Evolutionary conservation across 1,284 basidiomycete genomes (phyloP), one percentile per base, ranked within the genome.

Genomic region (Sanghuangporus weigelae): DNA sequence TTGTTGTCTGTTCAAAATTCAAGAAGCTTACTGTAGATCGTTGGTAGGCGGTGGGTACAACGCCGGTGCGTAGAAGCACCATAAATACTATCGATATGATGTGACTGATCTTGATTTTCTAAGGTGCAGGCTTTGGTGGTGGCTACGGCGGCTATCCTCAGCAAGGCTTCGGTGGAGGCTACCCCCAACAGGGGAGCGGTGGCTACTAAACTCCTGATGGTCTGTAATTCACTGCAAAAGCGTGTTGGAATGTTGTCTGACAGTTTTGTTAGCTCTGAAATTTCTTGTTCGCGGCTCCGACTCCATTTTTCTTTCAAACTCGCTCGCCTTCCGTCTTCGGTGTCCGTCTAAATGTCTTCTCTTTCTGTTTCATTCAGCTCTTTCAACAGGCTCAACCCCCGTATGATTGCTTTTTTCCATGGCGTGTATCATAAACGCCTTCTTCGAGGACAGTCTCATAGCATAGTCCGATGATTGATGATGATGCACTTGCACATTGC

Each of bases 61-160:
- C 26, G 49, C 63, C 50, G 42, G 59, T 56, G 64, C 48, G 60
- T 57, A 44, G 59, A 44, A 48, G 60, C 14, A 10, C 10, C 35
- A 3, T 38, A 19, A 38, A 56, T 8, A 38, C 36, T 63, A 8
- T 10, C 12, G 19, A 42, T 53, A 11, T 35, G 50, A 14, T 38
- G 35, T 62, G 38, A 35, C 19, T 23, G 31, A 66, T 57, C 60
- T 63, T 64, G 67, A 68, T 49, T 69, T 68, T 48, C 64, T 46
- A 36, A 42, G 62, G 71, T 60, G 66, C 67, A 49, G 76, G 77
- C 60, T 73, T 72, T 57, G 69, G 70, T 38, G 69, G 71, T 40
- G 73, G 73, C 63, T 73, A 72, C 68, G 74, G 76, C 71, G 72
- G 67, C 50, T 72, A 70, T 36, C 69, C 67, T 14, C 70, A 71